Evolutionary conservation across 2,329 filamentous ascomycete species (phyloP), one percentile per base, ranked within the genome.

Genomic region (Sporothrix variecibatus): DNA sequence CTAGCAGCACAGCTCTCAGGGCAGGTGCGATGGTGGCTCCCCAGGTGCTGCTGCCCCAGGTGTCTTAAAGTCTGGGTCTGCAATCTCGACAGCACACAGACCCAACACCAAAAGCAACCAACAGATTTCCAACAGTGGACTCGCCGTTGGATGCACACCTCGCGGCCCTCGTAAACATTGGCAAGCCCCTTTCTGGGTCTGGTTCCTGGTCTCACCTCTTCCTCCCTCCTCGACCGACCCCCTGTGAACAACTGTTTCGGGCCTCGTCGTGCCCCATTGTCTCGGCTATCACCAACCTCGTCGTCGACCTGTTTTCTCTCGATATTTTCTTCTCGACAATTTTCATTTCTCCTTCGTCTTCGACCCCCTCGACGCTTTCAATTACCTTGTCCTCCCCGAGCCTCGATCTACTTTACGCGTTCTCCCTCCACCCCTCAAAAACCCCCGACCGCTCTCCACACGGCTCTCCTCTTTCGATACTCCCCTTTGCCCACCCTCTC

Each of bases 131-230:
- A 58, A 38, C 31, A 34, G 58, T 20, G 6, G 58, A n/a, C 58
- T 62, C 28, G 31, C 58, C 28, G 34, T 65, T 43, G 62, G 62
- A 65, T 65, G 62, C 62, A 67, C 40, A 49, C 64, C 64, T 51
- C 40, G 15, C 20, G 46, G 23, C 20, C 65, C 65, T 69, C 43
- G 43, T 53, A 31, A 51, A 69, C 65, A 69, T 53, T 69, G 65
- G 28, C 65, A 51, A 17, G 11, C 51, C 26, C 60, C 43, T 20
- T 49, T 34, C 26, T n/a, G 64, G n/a, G 64, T 40, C 15, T 31
- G 64, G 64, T 68, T 62, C 64, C 40, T 46, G 64, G 64, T 67
- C 64, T 51, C 64, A 51, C 43, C 64, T 68, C 64, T 49, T 49
- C 26, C 40, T 68, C 64, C 26, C 38, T 28, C 9, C 28, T 23